These are phyloP conservation scores for Condylostoma magnum DNA, from an alignment of 169 alveolate species.

Conservation along the genomic window DNA sequence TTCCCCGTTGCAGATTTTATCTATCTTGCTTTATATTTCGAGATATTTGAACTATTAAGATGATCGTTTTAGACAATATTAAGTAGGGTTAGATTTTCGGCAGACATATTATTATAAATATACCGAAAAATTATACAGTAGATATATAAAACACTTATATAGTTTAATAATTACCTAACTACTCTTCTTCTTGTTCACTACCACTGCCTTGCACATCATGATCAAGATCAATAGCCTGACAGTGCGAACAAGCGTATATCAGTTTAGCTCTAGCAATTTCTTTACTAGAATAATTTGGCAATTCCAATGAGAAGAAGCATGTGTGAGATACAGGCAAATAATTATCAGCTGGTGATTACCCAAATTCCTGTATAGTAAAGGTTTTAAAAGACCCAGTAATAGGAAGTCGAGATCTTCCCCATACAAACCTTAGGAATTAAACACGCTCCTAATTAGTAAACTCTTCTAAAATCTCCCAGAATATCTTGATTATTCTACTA, in stretches of 20 bases:
- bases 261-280: constrained; percentile 39
- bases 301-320: constrained; percentile 57
- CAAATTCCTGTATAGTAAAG: not conserved
- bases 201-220: too few species aligned
- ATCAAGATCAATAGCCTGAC: constrained; percentile 30
- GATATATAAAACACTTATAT: too few species aligned
- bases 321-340: constrained; percentile 56
- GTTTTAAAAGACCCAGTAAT: not conserved
- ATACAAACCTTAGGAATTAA: constrained; percentile 80
- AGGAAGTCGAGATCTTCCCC: constrained; percentile 91
- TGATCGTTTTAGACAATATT: too few species aligned
- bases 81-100: too few species aligned
- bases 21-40: too few species aligned
- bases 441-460: constrained; percentile 76
- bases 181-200: too few species aligned
- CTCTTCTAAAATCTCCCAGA: constrained; percentile 85
- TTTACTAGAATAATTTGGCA: constrained; percentile 52
- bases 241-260: constrained; percentile 49
- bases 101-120: too few species aligned
- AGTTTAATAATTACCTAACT: too few species aligned
- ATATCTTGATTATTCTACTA: constrained; percentile 16
- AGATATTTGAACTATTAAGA: too few species aligned
- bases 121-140: too few species aligned
- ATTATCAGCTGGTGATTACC: constrained; percentile 3
- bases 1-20: too few species aligned